These are phyloP conservation scores for Paragyromitra xinjiangensis DNA, from an alignment of 495 filamentous ascomycete genomes.

Conservation along the genomic window DNA sequence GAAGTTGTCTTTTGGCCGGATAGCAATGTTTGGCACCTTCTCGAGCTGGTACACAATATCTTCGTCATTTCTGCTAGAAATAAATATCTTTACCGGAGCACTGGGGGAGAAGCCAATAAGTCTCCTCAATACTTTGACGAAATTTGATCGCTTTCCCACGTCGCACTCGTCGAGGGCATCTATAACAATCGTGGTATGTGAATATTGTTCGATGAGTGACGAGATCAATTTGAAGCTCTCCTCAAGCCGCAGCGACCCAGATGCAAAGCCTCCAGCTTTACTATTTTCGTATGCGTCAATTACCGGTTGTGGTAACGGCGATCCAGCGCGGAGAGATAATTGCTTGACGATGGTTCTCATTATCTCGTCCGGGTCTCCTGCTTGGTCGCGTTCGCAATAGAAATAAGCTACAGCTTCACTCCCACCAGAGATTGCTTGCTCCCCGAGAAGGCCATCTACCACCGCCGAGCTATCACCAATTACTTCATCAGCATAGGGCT, in stretches of 20 bases:
- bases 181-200: slow-evolving; percentile 49
- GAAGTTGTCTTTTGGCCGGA: slow-evolving; percentile 31
- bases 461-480: slow-evolving; percentile 24
- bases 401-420: slow-evolving; percentile 46
- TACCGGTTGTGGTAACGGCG: background rate
- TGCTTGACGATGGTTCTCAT: slow-evolving; percentile 26
- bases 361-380: background rate
- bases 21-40: slow-evolving; percentile 24
- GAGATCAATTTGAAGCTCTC: slow-evolving; percentile 32
- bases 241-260: background rate
- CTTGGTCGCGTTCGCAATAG: slow-evolving; percentile 43
- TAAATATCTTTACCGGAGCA: slow-evolving; percentile 47
- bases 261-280: background rate
- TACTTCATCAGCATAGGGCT: background rate
- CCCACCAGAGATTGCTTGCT: background rate
- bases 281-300: background rate
- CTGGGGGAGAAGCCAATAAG: slow-evolving; percentile 5
- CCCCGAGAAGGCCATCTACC: slow-evolving; percentile 1
- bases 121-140: slow-evolving; percentile 25
- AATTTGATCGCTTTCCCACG: background rate
- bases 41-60: slow-evolving; percentile 39
- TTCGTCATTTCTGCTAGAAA: slow-evolving; percentile 43
- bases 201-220: slow-evolving; percentile 18
- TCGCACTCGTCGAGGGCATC: slow-evolving; percentile 53
- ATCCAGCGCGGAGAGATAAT: background rate